Base-by-base conservation (phyloP, 2,329 filamentous ascomycete genomes). In the Aspergillus transmontanensis region DNA sequence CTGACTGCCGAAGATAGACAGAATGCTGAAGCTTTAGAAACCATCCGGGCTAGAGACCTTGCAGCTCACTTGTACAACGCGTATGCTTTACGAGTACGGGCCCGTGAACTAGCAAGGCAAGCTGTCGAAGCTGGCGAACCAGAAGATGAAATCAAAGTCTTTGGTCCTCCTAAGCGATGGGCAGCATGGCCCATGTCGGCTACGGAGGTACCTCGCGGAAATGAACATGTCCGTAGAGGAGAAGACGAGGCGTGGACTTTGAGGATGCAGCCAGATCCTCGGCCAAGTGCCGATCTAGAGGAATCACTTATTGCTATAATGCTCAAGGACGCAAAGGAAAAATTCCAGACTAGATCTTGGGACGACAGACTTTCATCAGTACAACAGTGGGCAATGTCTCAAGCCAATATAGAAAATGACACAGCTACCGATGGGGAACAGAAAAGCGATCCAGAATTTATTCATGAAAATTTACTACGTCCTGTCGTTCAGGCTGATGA, bases 1-100 rank as follows among this genome's bases (percentile, higher is more conserved):
- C 95, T 97, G 90, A 96, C 91, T 19, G 88, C 90, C 65, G 90
- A 95, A 76, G 95, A 98, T 77, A 86, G 94, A 61, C 82, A 84
- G 9, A 83, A 91, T 2, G 85, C 85, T 62, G 80, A 83, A 6
- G 88, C 89, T 9, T 80, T 96, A 60, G 85, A 89, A 62, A 83
- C 86, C 53, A 74, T 88, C 19, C 83, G 86, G 41, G 86, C 89
- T 45, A 81, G 85, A 59, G 89, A 97, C 73, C 80, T 97, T 12
- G 83, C 87, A 0, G 79, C 89, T 51, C 94, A 97, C 78, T 80
- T 97, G 6, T 96, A 92, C 79, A 92, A 95, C 76, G 84, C 90
- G 0, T 90, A 90, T 78, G 85, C 85, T 41, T 80, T 96, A 60
- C 93, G 90, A 75, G 78, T 80, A 41, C 79, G 84, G 58, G 72